Conservation (phyloP, 2,329 filamentous ascomycete species). For the Colletotrichum sp. region DNA sequence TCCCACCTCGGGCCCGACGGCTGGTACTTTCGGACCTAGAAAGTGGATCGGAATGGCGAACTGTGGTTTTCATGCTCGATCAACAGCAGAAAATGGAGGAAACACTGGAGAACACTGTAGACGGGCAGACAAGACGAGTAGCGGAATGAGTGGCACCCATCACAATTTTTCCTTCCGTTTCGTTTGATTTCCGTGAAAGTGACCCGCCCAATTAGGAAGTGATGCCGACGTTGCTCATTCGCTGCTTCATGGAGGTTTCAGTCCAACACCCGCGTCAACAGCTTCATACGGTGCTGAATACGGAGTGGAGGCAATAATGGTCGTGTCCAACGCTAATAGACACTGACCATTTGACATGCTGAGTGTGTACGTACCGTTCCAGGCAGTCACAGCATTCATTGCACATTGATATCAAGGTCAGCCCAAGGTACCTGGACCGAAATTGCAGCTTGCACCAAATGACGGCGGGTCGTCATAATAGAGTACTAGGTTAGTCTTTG, state of each 20-base stretch:
- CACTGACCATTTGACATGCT: too few relatives aligned
- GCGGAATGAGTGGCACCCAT: too few relatives aligned
- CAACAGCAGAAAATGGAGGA: not conserved
- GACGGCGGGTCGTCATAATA: not conserved
- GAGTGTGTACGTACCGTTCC: not conserved
- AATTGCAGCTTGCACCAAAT: too few relatives aligned
- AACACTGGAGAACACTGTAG: not conserved
- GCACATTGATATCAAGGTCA: not conserved
- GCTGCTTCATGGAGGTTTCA: too few relatives aligned
- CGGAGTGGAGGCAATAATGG: too few relatives aligned
- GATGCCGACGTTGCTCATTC: too few relatives aligned
- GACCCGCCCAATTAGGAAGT: too few relatives aligned
- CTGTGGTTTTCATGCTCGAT: not conserved
- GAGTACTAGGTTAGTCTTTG: not conserved
- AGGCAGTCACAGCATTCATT: not conserved
- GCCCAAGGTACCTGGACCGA: not conserved
- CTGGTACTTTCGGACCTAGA: not conserved
- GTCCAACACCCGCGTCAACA: too few relatives aligned
- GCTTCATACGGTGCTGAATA: too few relatives aligned
- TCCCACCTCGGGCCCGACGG: not conserved
- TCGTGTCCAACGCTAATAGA: too few relatives aligned
- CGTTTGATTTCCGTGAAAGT: too few relatives aligned
- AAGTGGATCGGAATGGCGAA: not conserved
- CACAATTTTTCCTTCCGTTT: too few relatives aligned
- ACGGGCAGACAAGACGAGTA: not conserved